Percentiles rank a stretch among this genome's conserved stretches.
phyloP scores from a whole-genome alignment of 495 filamentous ascomycete species.

The Penicillium herquei region DNA sequence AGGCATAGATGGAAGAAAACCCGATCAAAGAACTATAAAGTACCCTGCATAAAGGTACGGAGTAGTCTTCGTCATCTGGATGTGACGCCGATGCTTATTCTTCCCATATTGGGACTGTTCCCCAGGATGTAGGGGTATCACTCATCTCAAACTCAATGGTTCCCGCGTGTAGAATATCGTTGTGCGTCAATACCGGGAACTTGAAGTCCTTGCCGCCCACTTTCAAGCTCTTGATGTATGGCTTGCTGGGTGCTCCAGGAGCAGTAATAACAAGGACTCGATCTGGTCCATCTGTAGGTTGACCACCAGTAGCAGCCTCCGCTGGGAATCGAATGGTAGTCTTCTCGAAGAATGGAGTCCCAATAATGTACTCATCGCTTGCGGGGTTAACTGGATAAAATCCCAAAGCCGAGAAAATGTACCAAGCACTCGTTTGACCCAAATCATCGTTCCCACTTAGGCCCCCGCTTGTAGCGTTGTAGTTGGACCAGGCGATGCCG shows the following conservation, averaged over 20 bases:
- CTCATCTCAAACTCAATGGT: constrained; percentile 29
- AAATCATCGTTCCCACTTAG: constrained; percentile 29
- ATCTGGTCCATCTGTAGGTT: constrained; percentile 5
- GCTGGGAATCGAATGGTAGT: constrained; percentile 19
- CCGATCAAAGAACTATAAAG: too few species aligned
- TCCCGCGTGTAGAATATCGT: constrained; percentile 15
- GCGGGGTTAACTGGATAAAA: constrained; percentile 31
- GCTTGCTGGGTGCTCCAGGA: constrained; percentile 17
- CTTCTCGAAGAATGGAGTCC: constrained; percentile 26
- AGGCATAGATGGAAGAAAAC: too few species aligned
- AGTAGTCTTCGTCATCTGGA: too few species aligned
- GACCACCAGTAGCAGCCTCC: constrained; percentile 18
- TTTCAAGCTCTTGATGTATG: constrained; percentile 20
- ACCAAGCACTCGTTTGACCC: constrained; percentile 32
- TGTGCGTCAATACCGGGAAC: constrained; percentile 15
- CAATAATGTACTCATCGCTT: constrained; percentile 27
- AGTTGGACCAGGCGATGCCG: constrained; percentile 23
- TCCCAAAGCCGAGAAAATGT: constrained; percentile 26
- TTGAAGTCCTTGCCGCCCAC: constrained; percentile 16
- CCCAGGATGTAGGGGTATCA: constrained; percentile 21
- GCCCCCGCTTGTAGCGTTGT: constrained; percentile 29
- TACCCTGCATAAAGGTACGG: too few species aligned
- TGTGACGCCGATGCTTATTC: neutral
- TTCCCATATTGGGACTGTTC: constrained; percentile 7
- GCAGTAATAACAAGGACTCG: constrained; percentile 19